Conservation (phyloP, 2,329 filamentous ascomycete genomes). For the Fusarium ambrosium region DNA sequence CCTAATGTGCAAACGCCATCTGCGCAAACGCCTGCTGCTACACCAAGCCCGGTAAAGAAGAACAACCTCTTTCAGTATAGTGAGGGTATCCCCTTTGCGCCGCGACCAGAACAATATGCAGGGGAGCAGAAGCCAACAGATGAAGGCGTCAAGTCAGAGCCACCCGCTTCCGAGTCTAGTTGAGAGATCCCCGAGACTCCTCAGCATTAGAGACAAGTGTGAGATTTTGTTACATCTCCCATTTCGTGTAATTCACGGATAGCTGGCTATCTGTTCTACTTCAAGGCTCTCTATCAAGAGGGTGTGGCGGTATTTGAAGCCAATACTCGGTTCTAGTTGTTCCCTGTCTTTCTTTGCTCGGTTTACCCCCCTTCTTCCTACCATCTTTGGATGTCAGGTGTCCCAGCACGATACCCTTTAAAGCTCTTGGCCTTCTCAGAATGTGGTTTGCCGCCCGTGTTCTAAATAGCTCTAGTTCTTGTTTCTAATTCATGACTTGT, state of each 20-base stretch:
- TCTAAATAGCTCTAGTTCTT: constrained; percentile 34
- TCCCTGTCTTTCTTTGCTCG: constrained; percentile 20
- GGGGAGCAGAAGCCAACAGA: constrained; percentile 1
- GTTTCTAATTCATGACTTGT: constrained; percentile 36
- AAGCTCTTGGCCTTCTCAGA: constrained; percentile 7
- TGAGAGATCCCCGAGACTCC: constrained; percentile 18
- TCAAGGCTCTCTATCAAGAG: constrained; percentile 11
- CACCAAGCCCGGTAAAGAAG: constrained; percentile 55
- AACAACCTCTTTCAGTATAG: constrained; percentile 55
- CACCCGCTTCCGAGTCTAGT: background rate
- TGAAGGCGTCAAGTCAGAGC: constrained; percentile 6
- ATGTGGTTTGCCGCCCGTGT: constrained; percentile 1
- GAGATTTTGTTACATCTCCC: background rate
- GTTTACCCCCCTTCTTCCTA: constrained; percentile 7
- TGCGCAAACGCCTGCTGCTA: constrained; percentile 50
- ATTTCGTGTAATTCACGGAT: constrained; percentile 5
- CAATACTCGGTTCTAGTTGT: constrained; percentile 27
- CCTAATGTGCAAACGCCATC: constrained; percentile 59
- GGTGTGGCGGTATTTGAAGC: constrained; percentile 6
- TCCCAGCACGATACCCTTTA: constrained; percentile 43
- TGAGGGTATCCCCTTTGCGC: constrained; percentile 64
- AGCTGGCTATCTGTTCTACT: constrained; percentile 20
- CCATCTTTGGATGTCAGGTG: constrained; percentile 33
- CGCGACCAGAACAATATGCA: constrained; percentile 37
- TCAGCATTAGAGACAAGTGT: constrained; percentile 8